Evolutionary conservation across 2,329 filamentous ascomycete species (phyloP), one percentile per base, ranked within the genome.

Genomic region (Diaporthe citri): DNA sequence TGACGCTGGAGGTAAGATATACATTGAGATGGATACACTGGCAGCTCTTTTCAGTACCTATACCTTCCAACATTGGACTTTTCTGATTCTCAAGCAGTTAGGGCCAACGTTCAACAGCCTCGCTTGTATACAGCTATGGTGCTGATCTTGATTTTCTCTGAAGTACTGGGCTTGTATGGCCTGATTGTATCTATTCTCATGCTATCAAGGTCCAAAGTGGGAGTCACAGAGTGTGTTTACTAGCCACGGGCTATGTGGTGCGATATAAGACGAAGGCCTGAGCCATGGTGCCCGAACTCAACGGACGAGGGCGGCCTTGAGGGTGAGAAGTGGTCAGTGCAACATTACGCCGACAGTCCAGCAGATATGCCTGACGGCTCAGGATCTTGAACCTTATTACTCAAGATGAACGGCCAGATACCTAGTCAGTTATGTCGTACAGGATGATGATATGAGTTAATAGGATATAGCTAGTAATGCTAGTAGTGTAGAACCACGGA

Each of bases 131-230:
- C 98, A 83, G 96, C 95, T 87, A 98, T 98, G 95, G 97, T 98
- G 86, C 86, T 98, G 84, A 98, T 98, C 89, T 94, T 98, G 88
- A 98, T 98, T 96, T 98, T 98, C 90, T 96, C 96, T 80, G 96
- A 98, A 96, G 96, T 98, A 79, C 88, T 98, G 93, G 96, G 95
- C 4, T 94, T 99, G 76, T 99, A 99, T 88, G 97, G 97, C 85
- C 91, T 99, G 82, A 99, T 99, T 85, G 97, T 99, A 79, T 97
- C 97, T 78, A 94, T 99, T 83, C 92, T 99, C 84, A 99, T 99
- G 97, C 70, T 74, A 0, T 59, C 73, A 7, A 71, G 56, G 36
- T 72, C 73, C 8, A 74, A 43, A 12, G 4, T 55, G n/a, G 73
- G 72, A 0, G 72, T 71, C 12, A 74, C 73, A 4, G 3, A 51